phyloP scores from a whole-genome alignment of 139 green algal genomes.

The Chlamydomonas eustigma region DNA sequence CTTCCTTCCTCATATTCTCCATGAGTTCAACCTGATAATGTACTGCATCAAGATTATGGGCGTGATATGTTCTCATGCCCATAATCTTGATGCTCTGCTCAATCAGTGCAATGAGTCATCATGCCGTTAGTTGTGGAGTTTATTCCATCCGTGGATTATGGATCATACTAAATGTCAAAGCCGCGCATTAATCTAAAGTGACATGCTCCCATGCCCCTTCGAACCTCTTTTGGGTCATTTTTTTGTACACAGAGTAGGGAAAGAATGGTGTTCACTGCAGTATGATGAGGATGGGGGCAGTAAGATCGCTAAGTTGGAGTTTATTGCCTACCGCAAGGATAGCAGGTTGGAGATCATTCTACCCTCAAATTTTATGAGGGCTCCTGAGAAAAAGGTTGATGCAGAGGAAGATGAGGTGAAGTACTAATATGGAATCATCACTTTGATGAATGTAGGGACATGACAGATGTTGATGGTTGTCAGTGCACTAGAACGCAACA shows the following conservation, averaged over 20 bases:
- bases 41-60: not conserved
- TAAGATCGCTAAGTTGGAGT: not conserved
- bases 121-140: no score
- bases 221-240: not conserved
- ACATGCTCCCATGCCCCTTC: not conserved
- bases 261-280: not conserved
- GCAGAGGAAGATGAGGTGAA: no score
- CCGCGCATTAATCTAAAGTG: not conserved
- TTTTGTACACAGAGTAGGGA: not conserved
- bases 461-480: no score
- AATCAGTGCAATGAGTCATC: no score
- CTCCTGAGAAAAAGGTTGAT: no score
- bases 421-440: no score
- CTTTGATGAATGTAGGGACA: no score
- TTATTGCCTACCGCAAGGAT: conserved; percentile 3
- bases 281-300: not conserved
- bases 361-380: no score
- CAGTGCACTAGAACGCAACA: no score
- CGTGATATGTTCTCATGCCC: not conserved
- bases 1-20: not conserved
- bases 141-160: not conserved
- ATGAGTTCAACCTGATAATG: not conserved
- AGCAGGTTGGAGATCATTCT: conserved; percentile 9
- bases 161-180: not conserved
- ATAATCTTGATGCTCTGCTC: no score